Evolutionary conservation across 345 rosid genomes (phyloP).

Genomic region (Citrus medica): DNA sequence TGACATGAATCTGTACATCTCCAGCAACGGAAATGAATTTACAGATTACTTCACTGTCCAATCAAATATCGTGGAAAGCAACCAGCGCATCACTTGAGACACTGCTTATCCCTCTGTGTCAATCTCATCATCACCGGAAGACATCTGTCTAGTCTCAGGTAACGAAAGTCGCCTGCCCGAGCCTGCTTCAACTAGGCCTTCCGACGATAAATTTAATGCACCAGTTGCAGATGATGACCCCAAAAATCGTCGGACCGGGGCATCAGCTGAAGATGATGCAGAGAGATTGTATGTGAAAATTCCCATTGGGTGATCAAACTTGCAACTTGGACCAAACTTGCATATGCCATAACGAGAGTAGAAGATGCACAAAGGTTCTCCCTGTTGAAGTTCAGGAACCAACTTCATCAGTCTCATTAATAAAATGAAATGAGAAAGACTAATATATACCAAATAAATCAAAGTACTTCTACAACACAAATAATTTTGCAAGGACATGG

Average conservation of each 20-base stretch:
- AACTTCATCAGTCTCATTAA: conserved; percentile 17
- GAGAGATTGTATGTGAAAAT: conserved; percentile 60
- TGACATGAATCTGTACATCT: conserved; percentile 54
- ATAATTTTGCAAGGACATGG: not conserved
- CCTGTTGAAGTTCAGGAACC: conserved; percentile 42
- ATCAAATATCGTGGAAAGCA: conserved; percentile 27
- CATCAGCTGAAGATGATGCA: conserved; percentile 49
- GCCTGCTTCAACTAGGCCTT: conserved; percentile 70
- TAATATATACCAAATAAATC: not conserved
- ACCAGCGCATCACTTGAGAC: conserved; percentile 20
- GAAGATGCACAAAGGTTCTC: conserved; percentile 90
- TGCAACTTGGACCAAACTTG: conserved; percentile 99
- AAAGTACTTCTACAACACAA: not conserved
- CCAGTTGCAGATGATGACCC: conserved; percentile 63
- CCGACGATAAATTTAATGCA: conserved; percentile 46
- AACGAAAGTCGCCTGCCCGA: conserved; percentile 54
- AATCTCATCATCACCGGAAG: conserved; percentile 68
- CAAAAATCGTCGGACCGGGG: conserved; percentile 43
- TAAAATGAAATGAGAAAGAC: not conserved
- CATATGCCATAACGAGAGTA: conserved; percentile 95
- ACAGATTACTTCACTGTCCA: conserved; percentile 43
- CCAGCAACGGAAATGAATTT: conserved; percentile 51
- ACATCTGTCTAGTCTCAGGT: conserved; percentile 78
- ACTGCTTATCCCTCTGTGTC: conserved; percentile 55
- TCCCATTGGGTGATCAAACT: conserved; percentile 97